Base-by-base conservation (phyloP, 2,329 filamentous ascomycete species). In the Hymenotorrendiella dingleyae region DNA sequence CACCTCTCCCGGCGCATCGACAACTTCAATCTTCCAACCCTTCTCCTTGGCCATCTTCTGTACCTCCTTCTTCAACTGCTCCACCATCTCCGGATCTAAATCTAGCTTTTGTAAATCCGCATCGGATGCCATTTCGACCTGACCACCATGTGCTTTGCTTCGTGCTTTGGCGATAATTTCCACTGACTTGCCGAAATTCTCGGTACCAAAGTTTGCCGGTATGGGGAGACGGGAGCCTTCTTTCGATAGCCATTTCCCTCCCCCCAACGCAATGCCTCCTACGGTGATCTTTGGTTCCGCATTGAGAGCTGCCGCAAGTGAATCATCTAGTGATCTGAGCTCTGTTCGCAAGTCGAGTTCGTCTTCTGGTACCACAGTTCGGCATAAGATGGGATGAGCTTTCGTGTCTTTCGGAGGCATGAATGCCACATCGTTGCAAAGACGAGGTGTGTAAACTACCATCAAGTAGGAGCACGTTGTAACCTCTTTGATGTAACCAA, bases 21-120 rank as follows among this genome's bases (percentile, higher is more conserved):
- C 77, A 11, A 93, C 71, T 62, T 93, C 86, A 46, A 95, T 68
- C 55, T 81, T 84, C 88, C 89, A 95, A 12, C 80, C 79, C 51
- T 80, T 76, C 6, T 82, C 79, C 3, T 80, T 76, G 0, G 86
- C 86, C 29, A 85, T 59, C 54, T 79, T 74, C 59, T 85, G 73
- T 45, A 94, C 64, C 57, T 86, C 71, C 49, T 80, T 73, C 55
- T 76, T 76, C 59, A 94, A 69, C 34, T 80, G 71, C 54, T 90
- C 80, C 3, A 94, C 71, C 32, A 81, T 72, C 35, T 82, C 73
- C 0, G 76, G 75, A 40, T 60, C 57, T 3, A 62, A 44, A 11
- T 84, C 78, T 33, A 86, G 66, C 54, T 78, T 75, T 56, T 80
- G 76, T 27, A 94, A 68, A 49, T 90, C 80, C 26, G 82, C 78